phyloP scores from a whole-genome alignment of 352 stramenopile genomes.

The Pythium plurisporium region DNA sequence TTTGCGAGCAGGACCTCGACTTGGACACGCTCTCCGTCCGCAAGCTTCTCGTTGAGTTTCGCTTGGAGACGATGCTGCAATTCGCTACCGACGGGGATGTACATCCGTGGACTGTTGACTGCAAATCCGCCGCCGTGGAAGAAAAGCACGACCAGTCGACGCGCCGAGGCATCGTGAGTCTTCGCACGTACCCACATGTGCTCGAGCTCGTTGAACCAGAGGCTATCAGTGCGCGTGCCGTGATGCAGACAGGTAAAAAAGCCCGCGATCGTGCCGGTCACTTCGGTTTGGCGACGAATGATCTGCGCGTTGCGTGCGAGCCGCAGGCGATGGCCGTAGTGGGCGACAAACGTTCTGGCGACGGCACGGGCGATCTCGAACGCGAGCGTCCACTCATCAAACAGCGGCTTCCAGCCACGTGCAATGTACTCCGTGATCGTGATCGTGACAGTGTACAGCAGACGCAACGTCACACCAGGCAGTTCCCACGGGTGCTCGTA shows the following conservation, averaged over 20 bases:
- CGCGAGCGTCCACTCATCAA: conserved; percentile 20
- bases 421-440: conserved; percentile 19
- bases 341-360: conserved; percentile 2
- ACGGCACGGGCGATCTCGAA: conserved; percentile 21
- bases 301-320: conserved; percentile 13
- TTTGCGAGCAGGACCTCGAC: conserved; percentile 16
- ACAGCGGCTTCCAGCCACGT: conserved; percentile 17
- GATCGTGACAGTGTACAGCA: conserved; percentile 5
- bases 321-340: conserved; percentile 12
- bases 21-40: background rate
- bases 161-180: background rate
- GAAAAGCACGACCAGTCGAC: conserved; percentile 15
- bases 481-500: conserved; percentile 16
- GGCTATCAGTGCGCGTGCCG: conserved; percentile 4
- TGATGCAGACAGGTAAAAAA: conserved; percentile 10
- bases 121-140: conserved; percentile 22
- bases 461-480: conserved; percentile 3
- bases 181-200: conserved; percentile 16
- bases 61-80: conserved; percentile 20
- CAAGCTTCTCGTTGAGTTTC: background rate
- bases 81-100: conserved; percentile 26
- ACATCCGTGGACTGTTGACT: conserved; percentile 20
- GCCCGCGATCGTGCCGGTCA: conserved; percentile 9
- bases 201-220: conserved; percentile 17
- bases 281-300: conserved; percentile 13